A percentile compares a stretch with the other conserved stretches of the same genome.
phyloP scores from a whole-genome alignment of 2,329 filamentous ascomycete genomes.

The Paramyrothecium roridum region DNA sequence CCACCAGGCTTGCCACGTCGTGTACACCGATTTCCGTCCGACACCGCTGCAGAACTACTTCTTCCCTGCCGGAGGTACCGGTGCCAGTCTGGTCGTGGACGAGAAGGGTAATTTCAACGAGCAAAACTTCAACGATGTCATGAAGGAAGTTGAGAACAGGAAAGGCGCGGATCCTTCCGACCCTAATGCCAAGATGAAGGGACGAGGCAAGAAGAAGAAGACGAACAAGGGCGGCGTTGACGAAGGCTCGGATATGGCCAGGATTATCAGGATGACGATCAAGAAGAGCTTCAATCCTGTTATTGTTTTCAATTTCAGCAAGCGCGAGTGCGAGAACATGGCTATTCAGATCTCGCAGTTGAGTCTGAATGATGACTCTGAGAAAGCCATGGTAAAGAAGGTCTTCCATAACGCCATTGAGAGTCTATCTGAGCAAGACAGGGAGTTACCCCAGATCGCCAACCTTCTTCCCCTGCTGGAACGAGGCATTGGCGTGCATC shows the following conservation, averaged over 20 bases:
- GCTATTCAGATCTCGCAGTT: constrained; percentile 83
- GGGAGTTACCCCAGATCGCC: constrained; percentile 81
- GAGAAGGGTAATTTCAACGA: constrained; percentile 96
- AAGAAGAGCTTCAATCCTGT: constrained; percentile 95
- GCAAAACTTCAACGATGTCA: constrained; percentile 95
- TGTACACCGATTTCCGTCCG: constrained; percentile 97
- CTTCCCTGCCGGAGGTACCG: constrained; percentile 87
- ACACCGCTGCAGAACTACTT: constrained; percentile 98
- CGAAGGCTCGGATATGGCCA: constrained; percentile 81
- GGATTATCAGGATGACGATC: constrained; percentile 99
- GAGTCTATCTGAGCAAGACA: constrained; percentile 88
- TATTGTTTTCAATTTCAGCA: constrained; percentile 99
- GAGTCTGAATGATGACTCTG: constrained; percentile 93
- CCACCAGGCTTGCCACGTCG: constrained; percentile 95
- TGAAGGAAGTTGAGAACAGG: constrained; percentile 83
- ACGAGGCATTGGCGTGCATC: constrained; percentile 93
- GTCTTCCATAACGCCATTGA: constrained; percentile 94
- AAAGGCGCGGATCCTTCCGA: constrained; percentile 83
- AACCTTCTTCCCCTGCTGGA: constrained; percentile 86
- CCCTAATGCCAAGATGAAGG: constrained; percentile 74
- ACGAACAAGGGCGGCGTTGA: constrained; percentile 82
- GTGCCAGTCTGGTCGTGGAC: constrained; percentile 91
- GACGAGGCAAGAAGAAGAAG: constrained; percentile 89
- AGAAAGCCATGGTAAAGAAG: constrained; percentile 90
- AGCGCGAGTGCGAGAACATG: constrained; percentile 89